Base-by-base conservation (phyloP, 805 yeast species). In the Kluyveromyces dobzhanskii region DNA sequence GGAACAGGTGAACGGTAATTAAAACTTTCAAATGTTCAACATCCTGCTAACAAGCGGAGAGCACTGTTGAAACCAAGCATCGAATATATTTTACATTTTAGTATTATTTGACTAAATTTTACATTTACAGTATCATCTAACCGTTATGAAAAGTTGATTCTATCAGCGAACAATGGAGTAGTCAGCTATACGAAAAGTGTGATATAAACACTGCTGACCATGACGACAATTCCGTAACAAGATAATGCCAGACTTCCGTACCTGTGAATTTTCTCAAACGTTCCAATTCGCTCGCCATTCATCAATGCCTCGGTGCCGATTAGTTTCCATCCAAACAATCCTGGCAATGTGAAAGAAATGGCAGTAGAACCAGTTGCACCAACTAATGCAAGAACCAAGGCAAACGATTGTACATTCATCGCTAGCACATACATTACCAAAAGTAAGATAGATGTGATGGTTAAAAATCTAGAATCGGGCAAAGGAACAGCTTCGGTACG, bases 321-420 rank as follows among this genome's bases (percentile, higher is more conserved):
- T 43, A 87, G 66, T 49, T 73, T 78, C 61, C 73, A 85, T 3
- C 90, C 94, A 55, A 87, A 85, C 17, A 85, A 64, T 0, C 96
- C 96, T 0, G 97, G 97, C 34, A 87, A 67, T 21, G 85, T 86
- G 55, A 87, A 87, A 10, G 95, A 86, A 37, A 88, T 86, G 4
- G 94, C 76, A 0, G 96, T 87, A 1, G 95, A 85, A 0, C 96
- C 96, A 0, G 95, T 86, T 1, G 95, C 84, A 2, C 97, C 97
- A 3, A 87, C 95, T 46, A 87, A 67, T 1, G 95, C 87, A 48
- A 87, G 65, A 11, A 88, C 88, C 34, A 79, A 73, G 19, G 90
- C 94, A 48, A 87, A 74, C 0, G 95, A 85, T 11, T 65, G 65
- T 23, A 87, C 80, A 3, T 75, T 58, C 26, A 80, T 61, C 0